A percentile compares a stretch with the other conserved stretches of the same genome.
These are phyloP conservation scores for Colletotrichum cereale DNA, from an alignment of 2,329 filamentous ascomycete genomes.

Conservation along the genomic window DNA sequence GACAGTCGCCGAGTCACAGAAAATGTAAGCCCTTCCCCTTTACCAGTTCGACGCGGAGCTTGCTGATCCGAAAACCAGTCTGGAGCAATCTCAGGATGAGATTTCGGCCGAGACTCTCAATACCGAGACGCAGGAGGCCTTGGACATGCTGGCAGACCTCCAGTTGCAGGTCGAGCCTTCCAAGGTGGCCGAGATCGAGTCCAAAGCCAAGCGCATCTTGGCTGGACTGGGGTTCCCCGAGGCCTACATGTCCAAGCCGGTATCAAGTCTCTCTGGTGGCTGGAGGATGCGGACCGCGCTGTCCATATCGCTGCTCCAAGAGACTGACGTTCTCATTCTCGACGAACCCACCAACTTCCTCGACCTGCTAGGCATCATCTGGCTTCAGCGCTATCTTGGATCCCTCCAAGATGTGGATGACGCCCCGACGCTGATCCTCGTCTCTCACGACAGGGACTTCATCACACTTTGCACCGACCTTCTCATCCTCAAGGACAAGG, in stretches of 20 bases:
- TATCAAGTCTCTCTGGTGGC: conserved; percentile 79
- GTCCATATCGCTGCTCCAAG: conserved; percentile 75
- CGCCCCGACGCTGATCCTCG: conserved; percentile 78
- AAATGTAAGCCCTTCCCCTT: conserved; percentile 55
- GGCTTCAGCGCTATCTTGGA: conserved; percentile 81
- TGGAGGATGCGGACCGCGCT: conserved; percentile 80
- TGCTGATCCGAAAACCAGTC: conserved; percentile 47
- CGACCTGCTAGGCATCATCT: conserved; percentile 85
- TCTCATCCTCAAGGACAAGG: conserved; percentile 79
- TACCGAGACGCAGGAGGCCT: conserved; percentile 75
- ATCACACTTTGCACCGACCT: conserved; percentile 82
- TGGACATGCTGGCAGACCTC: conserved; percentile 76
- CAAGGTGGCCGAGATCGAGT: conserved; percentile 73
- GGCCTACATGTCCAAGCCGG: conserved; percentile 67
- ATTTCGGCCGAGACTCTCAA: conserved; percentile 70
- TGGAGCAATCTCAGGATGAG: conserved; percentile 65
- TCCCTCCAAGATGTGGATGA: conserved; percentile 63
- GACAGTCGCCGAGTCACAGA: conserved; percentile 68
- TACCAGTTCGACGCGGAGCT: neutral
- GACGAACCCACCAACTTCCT: conserved; percentile 92
- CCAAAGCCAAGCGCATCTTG: conserved; percentile 74
- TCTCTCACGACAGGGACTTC: conserved; percentile 89
- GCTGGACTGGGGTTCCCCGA: conserved; percentile 79
- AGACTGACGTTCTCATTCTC: conserved; percentile 82
- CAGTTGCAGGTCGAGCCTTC: conserved; percentile 76